Percentiles rank a stretch among this genome's conserved stretches.
Evolutionary conservation across 805 yeast genomes (phyloP).

Genomic region (Trichomonascus vanleenenianus): DNA sequence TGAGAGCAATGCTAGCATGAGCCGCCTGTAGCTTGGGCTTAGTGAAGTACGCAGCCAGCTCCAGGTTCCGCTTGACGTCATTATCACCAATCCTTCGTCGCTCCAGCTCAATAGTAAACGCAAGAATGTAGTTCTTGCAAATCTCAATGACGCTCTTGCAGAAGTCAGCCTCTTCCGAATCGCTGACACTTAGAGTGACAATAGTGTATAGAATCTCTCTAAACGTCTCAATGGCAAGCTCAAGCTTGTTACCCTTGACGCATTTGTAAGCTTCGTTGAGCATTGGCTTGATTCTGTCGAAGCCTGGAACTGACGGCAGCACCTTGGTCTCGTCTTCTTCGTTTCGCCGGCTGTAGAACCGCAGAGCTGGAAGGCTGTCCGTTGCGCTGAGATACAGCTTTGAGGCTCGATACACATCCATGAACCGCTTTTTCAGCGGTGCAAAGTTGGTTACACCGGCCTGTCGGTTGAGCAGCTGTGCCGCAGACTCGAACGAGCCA

Average conservation of each 20-base stretch:
- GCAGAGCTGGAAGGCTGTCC: conserved; percentile 65
- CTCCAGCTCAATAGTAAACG: conserved; percentile 80
- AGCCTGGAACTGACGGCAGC: conserved; percentile 70
- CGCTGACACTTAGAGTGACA: conserved; percentile 60
- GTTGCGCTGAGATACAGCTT: conserved; percentile 69
- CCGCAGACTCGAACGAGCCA: conserved; percentile 94
- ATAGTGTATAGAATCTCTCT: conserved; percentile 71
- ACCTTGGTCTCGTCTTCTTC: conserved; percentile 45
- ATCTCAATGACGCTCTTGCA: conserved; percentile 62
- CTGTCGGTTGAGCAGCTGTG: conserved; percentile 85
- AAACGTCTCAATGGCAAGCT: conserved; percentile 72
- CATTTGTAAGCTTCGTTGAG: conserved; percentile 69
- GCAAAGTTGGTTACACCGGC: conserved; percentile 79
- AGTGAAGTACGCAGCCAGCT: conserved; percentile 93
- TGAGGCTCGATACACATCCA: conserved; percentile 75
- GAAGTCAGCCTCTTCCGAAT: conserved; percentile 67
- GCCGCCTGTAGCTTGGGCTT: conserved; percentile 71
- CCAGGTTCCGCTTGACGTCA: conserved; percentile 75
- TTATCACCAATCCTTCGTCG: conserved; percentile 74
- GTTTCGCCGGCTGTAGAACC: conserved; percentile 53
- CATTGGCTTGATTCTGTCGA: conserved; percentile 51
- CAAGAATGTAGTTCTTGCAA: conserved; percentile 86
- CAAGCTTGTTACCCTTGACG: conserved; percentile 78
- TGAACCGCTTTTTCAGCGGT: conserved; percentile 75
- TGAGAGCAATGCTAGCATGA: conserved; percentile 81